Evolutionary conservation across 306 rosid genomes (phyloP).

Genomic region (Gastrolobium villosum): DNA sequence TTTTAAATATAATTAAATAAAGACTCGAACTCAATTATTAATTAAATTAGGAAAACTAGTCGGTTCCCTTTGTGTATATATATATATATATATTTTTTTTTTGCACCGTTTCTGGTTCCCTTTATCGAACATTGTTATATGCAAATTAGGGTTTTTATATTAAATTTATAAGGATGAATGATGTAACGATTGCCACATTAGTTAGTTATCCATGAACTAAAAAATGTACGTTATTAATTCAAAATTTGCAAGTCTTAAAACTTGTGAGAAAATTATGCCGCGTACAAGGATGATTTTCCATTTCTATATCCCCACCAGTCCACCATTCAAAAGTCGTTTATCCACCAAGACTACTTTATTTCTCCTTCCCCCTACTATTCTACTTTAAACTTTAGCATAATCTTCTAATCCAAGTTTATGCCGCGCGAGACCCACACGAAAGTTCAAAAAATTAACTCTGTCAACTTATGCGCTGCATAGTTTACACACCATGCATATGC

Average conservation of each 20-base stretch:
- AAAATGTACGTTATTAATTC: neutral
- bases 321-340: neutral
- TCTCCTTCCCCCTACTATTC: neutral
- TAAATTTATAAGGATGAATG: neutral
- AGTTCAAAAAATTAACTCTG: neutral
- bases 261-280: neutral
- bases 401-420: conserved; percentile 30
- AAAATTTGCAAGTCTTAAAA: neutral
- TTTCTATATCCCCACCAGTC: no score
- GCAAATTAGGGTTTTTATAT: no score
- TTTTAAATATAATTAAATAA: no score
- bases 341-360: neutral
- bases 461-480: conserved; percentile 25
- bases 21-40: no score
- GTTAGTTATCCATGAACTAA: neutral
- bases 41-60: no score
- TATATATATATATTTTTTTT: no score
- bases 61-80: no score
- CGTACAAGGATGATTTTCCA: neutral
- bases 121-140: no score
- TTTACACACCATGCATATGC: conserved; percentile 18
- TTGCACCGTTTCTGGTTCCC: no score
- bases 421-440: conserved; percentile 49
- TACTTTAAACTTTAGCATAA: neutral
- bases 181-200: neutral